Conservation (phyloP, 2,329 filamentous ascomycete genomes). For the Xylariaceae sp. region DNA sequence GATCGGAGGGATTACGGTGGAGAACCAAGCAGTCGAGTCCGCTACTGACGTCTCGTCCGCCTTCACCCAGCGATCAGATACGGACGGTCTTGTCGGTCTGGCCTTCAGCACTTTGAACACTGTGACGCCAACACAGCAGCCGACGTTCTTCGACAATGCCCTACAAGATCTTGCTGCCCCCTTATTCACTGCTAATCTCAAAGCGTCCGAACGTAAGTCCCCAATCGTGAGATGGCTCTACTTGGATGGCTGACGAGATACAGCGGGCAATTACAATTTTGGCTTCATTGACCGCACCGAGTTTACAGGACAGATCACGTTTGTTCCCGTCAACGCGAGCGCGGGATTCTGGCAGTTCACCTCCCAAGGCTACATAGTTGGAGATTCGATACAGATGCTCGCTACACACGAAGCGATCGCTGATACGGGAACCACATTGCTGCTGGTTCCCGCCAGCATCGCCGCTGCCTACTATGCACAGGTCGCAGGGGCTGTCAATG, state of each 20-base stretch:
- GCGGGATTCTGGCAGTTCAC: conserved; percentile 63
- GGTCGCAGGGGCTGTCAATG: conserved; percentile 46
- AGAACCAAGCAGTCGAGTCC: conserved; percentile 40
- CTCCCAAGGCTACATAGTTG: conserved; percentile 51
- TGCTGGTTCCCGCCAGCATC: conserved; percentile 51
- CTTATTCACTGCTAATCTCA: conserved; percentile 52
- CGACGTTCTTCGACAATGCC: conserved; percentile 42
- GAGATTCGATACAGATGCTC: conserved; percentile 24
- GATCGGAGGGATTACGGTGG: conserved; percentile 38
- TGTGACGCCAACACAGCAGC: conserved; percentile 36
- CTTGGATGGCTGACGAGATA: conserved; percentile 1
- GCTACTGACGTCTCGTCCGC: conserved; percentile 37
- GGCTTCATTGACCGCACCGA: conserved; percentile 50
- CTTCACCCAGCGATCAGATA: conserved; percentile 35
- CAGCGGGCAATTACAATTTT: conserved; percentile 35
- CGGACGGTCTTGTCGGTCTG: conserved; percentile 42
- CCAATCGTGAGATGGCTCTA: neutral
- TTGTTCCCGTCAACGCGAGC: conserved; percentile 50
- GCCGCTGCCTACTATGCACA: conserved; percentile 55
- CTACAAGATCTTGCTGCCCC: conserved; percentile 32
- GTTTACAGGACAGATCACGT: conserved; percentile 56
- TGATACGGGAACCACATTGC: conserved; percentile 65
- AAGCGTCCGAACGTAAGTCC: conserved; percentile 31
- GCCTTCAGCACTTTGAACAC: conserved; percentile 42
- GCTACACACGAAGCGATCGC: conserved; percentile 35